Conservation (phyloP, 1,284 basidiomycete genomes). For the Cryptococcus sp. region DNA sequence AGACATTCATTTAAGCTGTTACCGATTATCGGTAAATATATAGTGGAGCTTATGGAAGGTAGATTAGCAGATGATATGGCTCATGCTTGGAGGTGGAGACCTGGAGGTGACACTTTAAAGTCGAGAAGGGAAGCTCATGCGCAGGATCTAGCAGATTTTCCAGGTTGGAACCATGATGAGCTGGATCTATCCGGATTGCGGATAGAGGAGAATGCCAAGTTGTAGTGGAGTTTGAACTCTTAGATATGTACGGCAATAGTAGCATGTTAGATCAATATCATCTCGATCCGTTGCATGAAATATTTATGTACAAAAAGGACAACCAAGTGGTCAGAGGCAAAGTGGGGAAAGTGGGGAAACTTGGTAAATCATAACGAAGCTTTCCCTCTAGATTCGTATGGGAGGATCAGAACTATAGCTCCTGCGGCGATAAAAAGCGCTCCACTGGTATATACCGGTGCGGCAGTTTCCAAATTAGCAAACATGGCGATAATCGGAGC, state of each 20-base stretch:
- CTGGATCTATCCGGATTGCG: too few relatives aligned
- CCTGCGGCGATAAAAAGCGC: conserved; percentile 61
- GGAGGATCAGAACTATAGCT: conserved; percentile 61
- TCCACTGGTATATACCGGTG: conserved; percentile 67
- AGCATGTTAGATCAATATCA: too few relatives aligned
- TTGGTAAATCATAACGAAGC: conserved; percentile 52
- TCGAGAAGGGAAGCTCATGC: conserved; percentile 12
- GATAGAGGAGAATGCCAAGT: too few relatives aligned
- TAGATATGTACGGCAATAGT: too few relatives aligned
- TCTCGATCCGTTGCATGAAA: too few relatives aligned
- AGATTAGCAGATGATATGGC: conserved; percentile 23
- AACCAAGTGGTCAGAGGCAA: too few relatives aligned
- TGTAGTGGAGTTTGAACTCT: too few relatives aligned
- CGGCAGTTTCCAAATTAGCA: conserved; percentile 49
- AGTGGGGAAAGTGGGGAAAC: too few relatives aligned
- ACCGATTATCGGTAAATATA: conserved; percentile 45
- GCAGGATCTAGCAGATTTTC: conserved; percentile 28
- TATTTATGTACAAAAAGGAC: too few relatives aligned
- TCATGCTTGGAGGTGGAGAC: conserved; percentile 34
- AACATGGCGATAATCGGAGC: conserved; percentile 33
- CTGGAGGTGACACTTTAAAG: conserved; percentile 27
- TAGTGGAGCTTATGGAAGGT: conserved; percentile 41
- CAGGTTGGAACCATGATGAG: conserved; percentile 32
- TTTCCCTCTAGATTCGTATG: conserved; percentile 65
- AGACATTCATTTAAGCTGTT: conserved; percentile 43